A percentile compares a stretch with the other conserved stretches of the same genome.
Evolutionary conservation across 2,329 filamentous ascomycete species (phyloP).

Genomic region (Diaporthe australafricana): DNA sequence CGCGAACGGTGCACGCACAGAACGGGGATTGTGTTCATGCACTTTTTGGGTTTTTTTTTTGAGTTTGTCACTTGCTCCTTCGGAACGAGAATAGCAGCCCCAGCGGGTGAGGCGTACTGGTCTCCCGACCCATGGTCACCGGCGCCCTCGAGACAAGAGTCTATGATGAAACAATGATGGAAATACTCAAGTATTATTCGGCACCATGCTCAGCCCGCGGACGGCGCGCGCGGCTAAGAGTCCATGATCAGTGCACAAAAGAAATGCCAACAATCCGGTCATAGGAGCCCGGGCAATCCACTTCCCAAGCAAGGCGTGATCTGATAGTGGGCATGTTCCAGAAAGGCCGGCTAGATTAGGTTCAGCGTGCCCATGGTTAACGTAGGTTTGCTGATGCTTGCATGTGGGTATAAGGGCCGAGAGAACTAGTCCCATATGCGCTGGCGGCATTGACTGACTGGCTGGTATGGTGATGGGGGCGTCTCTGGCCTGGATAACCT

Average conservation of each 20-base stretch:
- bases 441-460: background rate
- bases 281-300: background rate
- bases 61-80: background rate
- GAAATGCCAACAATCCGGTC: background rate
- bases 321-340: background rate
- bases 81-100: background rate
- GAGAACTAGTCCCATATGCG: slow-evolving; percentile 11
- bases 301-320: background rate
- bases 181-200: background rate
- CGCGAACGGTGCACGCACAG: background rate
- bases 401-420: slow-evolving; percentile 1
- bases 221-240: background rate
- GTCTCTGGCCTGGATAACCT: background rate
- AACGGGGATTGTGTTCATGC: background rate
- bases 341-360: background rate
- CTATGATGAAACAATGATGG: slow-evolving; percentile 8
- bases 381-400: no score
- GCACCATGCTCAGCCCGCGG: background rate
- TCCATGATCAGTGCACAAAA: slow-evolving; percentile 3
- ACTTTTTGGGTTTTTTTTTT: no score
- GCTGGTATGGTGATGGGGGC: background rate
- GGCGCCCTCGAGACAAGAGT: background rate
- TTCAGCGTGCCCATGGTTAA: background rate
- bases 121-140: background rate
- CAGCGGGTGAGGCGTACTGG: background rate